phyloP scores from a whole-genome alignment of 2,329 filamentous ascomycete genomes.

The Cladobotryum protrusum region DNA sequence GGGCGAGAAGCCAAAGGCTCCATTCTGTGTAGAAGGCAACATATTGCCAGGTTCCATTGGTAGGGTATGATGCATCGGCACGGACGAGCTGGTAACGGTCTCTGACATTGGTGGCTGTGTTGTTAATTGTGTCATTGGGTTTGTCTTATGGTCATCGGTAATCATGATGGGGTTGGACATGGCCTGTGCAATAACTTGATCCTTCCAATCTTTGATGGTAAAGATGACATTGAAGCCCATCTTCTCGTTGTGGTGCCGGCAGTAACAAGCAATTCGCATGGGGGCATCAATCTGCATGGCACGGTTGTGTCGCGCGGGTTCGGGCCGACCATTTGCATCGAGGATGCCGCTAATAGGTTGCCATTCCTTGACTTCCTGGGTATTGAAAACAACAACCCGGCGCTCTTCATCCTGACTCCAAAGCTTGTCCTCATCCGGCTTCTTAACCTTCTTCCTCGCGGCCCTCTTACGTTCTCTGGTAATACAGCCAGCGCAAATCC shows the following conservation, averaged over 20 bases:
- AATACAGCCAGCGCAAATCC: conserved; percentile 89
- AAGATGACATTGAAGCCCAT: conserved; percentile 89
- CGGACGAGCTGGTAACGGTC: conserved; percentile 17
- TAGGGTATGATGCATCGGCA: conserved; percentile 13
- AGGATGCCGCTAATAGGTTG: conserved; percentile 52
- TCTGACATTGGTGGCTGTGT: conserved; percentile 25
- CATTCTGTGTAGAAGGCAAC: conserved; percentile 28
- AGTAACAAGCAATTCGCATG: conserved; percentile 97
- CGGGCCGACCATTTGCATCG: conserved; percentile 35
- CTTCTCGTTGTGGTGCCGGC: conserved; percentile 91
- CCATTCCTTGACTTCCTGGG: conserved; percentile 80
- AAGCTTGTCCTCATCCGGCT: conserved; percentile 82
- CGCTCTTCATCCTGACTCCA: conserved; percentile 77
- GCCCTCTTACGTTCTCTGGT: conserved; percentile 85
- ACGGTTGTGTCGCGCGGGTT: conserved; percentile 46
- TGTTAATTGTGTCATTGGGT: conserved; percentile 32
- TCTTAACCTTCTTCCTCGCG: conserved; percentile 86
- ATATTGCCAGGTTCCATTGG: conserved; percentile 26
- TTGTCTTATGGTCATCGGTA: conserved; percentile 95
- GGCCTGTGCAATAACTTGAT: conserved; percentile 72
- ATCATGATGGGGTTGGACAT: conserved; percentile 91
- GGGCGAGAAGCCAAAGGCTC: conserved; percentile 49
- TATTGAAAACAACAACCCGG: conserved; percentile 87
- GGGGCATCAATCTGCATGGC: conserved; percentile 76
- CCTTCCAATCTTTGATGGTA: conserved; percentile 77